These are phyloP conservation scores for Sequoia sempervirens DNA, from an alignment of 75 land plant species.

Conservation along the genomic window DNA sequence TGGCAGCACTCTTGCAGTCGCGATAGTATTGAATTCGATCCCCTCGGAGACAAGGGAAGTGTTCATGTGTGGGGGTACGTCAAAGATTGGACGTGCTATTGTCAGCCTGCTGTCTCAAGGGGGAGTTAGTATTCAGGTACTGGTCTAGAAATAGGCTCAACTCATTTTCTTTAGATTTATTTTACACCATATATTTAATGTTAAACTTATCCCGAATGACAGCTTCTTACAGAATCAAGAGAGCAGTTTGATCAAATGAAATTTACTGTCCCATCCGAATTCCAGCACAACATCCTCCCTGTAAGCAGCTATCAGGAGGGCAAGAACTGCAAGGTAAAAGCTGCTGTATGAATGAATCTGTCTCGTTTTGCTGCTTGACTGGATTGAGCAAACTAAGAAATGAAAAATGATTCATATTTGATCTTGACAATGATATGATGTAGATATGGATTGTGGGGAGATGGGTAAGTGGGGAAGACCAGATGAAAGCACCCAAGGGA, in stretches of 20 bases:
- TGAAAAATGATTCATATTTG: neutral
- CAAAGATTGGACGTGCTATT: slow-evolving; percentile 42
- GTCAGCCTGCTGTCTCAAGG: slow-evolving; percentile 26
- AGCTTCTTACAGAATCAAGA: neutral
- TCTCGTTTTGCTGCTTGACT: neutral
- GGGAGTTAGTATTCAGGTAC: slow-evolving; percentile 35
- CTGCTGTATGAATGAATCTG: neutral
- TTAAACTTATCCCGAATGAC: neutral
- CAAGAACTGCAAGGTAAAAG: neutral
- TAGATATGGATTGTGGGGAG: slow-evolving; percentile 72
- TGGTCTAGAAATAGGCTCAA: no score
- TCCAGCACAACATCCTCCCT: neutral
- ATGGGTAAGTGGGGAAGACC: slow-evolving; percentile 35
- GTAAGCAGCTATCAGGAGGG: neutral
- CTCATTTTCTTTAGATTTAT: no score
- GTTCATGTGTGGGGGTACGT: slow-evolving; percentile 31
- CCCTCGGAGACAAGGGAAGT: slow-evolving; percentile 43
- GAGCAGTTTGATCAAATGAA: neutral
- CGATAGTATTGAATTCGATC: slow-evolving; percentile 49
- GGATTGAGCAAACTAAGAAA: neutral
- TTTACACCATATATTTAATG: neutral
- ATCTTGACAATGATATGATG: neutral
- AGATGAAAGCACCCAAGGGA: slow-evolving; percentile 50
- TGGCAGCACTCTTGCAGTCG: slow-evolving; percentile 68
- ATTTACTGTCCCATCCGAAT: neutral